A percentile compares a stretch with the other conserved stretches of the same genome.
These are phyloP conservation scores for Tinospora cordifolia DNA, from an alignment of 164 flowering plant genomes.

Conservation along the genomic window DNA sequence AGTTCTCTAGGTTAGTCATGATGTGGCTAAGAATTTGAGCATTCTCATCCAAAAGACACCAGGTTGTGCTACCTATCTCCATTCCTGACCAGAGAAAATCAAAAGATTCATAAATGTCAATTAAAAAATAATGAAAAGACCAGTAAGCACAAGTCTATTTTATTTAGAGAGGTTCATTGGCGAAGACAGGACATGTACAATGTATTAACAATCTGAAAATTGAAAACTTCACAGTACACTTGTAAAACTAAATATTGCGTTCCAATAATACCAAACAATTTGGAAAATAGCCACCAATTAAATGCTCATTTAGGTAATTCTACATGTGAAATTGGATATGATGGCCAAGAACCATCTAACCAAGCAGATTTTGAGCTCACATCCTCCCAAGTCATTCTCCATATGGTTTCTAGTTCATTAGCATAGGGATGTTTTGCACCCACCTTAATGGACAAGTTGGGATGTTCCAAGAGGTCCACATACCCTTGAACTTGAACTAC, in stretches of 20 bases:
- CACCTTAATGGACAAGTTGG: no score
- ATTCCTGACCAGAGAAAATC: conserved; percentile 19
- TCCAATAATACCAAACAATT: background rate
- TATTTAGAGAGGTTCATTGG: background rate
- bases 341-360: no score
- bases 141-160: background rate
- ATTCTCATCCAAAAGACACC: conserved; percentile 73
- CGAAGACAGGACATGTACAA: background rate
- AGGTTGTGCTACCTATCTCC: conserved; percentile 40
- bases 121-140: background rate
- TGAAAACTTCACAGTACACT: background rate
- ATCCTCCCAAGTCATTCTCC: no score
- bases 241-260: background rate
- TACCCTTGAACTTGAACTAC: no score
- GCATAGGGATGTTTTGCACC: no score
- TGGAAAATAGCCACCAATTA: background rate
- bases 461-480: no score
- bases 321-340: no score
- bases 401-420: no score
- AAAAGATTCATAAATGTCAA: background rate
- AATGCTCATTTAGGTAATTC: no score
- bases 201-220: background rate
- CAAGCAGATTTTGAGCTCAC: no score
- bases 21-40: conserved; percentile 54
- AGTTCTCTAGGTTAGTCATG: conserved; percentile 36